phyloP scores from a whole-genome alignment of 306 rosid genomes.

The Fagus sylvatica region DNA sequence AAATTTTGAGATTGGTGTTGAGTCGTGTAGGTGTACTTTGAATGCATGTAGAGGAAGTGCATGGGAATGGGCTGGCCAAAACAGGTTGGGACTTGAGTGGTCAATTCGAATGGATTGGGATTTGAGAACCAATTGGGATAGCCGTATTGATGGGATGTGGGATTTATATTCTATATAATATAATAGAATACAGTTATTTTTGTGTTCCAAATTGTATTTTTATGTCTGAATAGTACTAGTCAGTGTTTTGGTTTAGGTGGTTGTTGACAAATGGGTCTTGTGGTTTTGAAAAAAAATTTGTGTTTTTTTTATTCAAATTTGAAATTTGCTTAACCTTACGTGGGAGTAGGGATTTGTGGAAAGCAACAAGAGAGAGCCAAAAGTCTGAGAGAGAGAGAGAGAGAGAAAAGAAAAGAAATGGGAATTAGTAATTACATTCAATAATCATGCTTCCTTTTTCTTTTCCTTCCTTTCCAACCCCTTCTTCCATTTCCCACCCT shows the following conservation, averaged over 20 bases:
- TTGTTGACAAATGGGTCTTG: conserved; percentile 27
- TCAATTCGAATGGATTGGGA: no score
- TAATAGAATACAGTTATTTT: no score
- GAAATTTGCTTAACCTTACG: not conserved
- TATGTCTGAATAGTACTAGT: no score
- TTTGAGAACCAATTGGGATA: no score
- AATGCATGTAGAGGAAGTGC: conserved; percentile 10
- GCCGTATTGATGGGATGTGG: no score
- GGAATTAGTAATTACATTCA: no score
- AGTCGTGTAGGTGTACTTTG: not conserved
- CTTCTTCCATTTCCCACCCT: no score
- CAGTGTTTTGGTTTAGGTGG: not conserved
- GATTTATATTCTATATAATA: no score
- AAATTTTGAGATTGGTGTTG: not conserved
- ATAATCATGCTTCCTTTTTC: no score
- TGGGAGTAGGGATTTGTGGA: not conserved
- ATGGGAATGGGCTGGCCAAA: conserved; percentile 22
- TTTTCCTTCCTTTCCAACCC: no score
- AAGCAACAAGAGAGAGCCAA: not conserved
- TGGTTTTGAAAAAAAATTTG: conserved; percentile 2
- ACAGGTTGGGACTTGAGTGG: no score
- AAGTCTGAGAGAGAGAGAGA: not conserved
- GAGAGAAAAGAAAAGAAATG: not conserved
- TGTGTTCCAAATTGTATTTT: no score
- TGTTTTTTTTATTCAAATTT: conserved; percentile 19